Evolutionary conservation across 2,329 filamentous ascomycete species (phyloP), one percentile per base, ranked within the genome.

Genomic region (Aspergillus brunneoviolaceus): DNA sequence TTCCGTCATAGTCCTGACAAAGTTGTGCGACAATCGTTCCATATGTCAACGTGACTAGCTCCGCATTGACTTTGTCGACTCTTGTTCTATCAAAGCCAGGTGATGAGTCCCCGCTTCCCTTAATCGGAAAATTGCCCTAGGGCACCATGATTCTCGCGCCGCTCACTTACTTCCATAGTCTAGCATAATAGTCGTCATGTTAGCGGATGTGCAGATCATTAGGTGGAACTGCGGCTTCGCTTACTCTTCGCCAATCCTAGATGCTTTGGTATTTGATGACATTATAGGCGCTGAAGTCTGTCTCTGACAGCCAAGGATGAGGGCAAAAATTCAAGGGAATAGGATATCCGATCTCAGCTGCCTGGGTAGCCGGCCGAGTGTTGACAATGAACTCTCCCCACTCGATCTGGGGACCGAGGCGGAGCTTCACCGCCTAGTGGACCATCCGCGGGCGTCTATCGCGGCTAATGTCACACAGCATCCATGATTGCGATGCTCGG

Each of bases 11-110:
- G 81, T 99, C 95, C 77, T 94, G 94, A 81, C 94, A 98, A 66
- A 99, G 83, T 76, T 98, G 94, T 59, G 92, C 91, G 59, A 99
- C 95, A 64, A 99, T 96, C 25, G 95, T 98, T 72, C 95, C 95
- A 77, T 99, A 99, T 33, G 95, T 99, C 70, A 99, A 85, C 50
- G 93, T 97, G 55, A 99, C 94, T 62, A 99, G 85, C 81, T 99
- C 95, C 65, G 95, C 92, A 79, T 97, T 97, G 81, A 98, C 92
- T 79, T 98, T 98, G 79, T 98, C 94, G 72, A 97, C 89, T 72
- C 92, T 89, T 61, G 91, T 96, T 80, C 94, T 98, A 75, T 59
- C 58, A 57, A 49, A 16, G 12, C 11, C 9, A 35, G 25, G 48
- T 52, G 52, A 54, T 29, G 27, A 19, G 31, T 57, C 5, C 5